Evolutionary conservation across 768 basidiomycete genomes (phyloP).

Genomic region (Lentinus brumalis): DNA sequence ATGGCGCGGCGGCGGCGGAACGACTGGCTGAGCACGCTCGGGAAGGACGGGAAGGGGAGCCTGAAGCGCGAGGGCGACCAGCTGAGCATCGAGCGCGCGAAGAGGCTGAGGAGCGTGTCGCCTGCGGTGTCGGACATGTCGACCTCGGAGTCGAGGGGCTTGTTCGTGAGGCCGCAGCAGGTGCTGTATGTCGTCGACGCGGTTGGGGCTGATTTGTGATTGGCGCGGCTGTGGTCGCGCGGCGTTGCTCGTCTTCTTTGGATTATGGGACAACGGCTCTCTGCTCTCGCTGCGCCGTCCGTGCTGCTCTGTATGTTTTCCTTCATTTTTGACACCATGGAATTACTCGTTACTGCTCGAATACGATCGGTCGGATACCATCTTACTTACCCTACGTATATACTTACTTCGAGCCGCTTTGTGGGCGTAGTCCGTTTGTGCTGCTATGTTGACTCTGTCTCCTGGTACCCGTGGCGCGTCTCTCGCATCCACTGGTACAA

Average conservation of each 20-base stretch:
- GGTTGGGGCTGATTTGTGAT: conserved; percentile 61
- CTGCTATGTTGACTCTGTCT: too few relatives aligned
- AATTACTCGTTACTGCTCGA: neutral
- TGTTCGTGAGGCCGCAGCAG: conserved; percentile 86
- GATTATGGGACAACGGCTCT: neutral
- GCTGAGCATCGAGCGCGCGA: conserved; percentile 46
- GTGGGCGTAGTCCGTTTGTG: too few relatives aligned
- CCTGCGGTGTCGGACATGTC: conserved; percentile 64
- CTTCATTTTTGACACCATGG: neutral
- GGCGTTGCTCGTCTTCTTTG: neutral
- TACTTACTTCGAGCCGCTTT: too few relatives aligned
- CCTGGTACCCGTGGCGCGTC: too few relatives aligned
- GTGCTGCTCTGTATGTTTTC: neutral
- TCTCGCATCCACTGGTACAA: too few relatives aligned
- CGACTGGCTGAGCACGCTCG: conserved; percentile 36
- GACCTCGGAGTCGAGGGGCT: conserved; percentile 63
- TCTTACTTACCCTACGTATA: neutral
- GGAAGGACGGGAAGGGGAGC: conserved; percentile 34
- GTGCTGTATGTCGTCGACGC: conserved; percentile 88
- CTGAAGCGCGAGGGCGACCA: conserved; percentile 63
- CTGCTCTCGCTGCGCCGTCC: neutral
- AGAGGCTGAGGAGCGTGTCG: conserved; percentile 68
- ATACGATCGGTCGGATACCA: neutral
- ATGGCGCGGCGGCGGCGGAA: conserved; percentile 45
- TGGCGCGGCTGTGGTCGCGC: neutral